A percentile compares a stretch with the other conserved stretches of the same genome.
Conservation (phyloP, 225 moss, liverwort and hornwort species). For the Takakia lepidozioides region DNA sequence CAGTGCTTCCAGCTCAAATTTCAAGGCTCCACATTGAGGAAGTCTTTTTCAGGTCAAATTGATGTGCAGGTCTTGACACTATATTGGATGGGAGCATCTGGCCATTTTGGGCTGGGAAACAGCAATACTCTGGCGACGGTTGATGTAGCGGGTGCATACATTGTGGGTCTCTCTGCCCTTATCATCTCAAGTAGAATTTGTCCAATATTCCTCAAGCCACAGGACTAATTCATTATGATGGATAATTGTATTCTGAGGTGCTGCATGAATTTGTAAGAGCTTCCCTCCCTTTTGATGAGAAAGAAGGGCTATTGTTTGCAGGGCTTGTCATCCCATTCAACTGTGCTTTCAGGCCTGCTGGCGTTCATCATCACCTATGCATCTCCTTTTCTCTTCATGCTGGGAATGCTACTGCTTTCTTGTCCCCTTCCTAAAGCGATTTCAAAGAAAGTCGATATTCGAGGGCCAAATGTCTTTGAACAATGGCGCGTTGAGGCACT, state of each 20-base stretch:
- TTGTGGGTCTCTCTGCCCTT: constrained; percentile 48
- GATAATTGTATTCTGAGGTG: neutral
- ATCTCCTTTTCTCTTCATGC: constrained; percentile 69
- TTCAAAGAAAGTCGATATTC: constrained; percentile 5
- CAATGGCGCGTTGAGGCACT: constrained; percentile 51
- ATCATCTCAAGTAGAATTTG: neutral
- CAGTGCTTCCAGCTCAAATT: too few relatives aligned
- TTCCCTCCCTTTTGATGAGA: constrained; percentile 3
- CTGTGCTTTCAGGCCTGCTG: constrained; percentile 59
- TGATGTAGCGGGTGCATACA: constrained; percentile 87
- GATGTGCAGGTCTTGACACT: constrained; percentile 51
- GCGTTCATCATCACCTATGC: constrained; percentile 78
- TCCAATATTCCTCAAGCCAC: neutral
- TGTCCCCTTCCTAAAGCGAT: constrained; percentile 12
- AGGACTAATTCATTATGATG: neutral
- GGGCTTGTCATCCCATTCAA: constrained; percentile 84
- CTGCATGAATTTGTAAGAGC: neutral
- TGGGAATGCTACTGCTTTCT: constrained; percentile 46
- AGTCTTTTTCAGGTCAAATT: too few relatives aligned
- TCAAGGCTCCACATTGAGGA: too few relatives aligned
- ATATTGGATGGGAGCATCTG: constrained; percentile 81
- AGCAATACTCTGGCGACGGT: constrained; percentile 91
- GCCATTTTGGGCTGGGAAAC: constrained; percentile 83
- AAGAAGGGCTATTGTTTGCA: constrained; percentile 21
- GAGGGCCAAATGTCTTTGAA: constrained; percentile 16